Conservation (phyloP, 441 rosid genomes). For the Geranium incanum region DNA sequence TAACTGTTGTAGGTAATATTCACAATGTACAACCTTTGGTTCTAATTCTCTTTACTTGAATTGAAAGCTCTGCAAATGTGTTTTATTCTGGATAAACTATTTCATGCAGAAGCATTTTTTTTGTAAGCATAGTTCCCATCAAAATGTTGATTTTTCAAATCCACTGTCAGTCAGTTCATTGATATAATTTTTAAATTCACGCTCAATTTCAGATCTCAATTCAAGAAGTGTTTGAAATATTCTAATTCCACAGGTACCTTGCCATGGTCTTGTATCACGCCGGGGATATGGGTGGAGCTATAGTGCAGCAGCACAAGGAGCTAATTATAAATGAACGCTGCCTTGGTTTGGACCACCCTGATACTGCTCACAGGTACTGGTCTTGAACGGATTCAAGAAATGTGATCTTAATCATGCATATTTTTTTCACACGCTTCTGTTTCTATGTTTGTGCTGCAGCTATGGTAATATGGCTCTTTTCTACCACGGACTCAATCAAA, state of each 20-base stretch:
- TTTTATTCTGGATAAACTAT: neutral
- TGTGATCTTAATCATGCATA: neutral
- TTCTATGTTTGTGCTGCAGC: slow-evolving; percentile 39
- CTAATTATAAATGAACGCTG: slow-evolving; percentile 96
- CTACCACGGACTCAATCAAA: slow-evolving; percentile 95
- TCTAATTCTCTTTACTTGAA: neutral
- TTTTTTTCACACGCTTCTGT: slow-evolving; percentile 15
- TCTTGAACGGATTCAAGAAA: neutral
- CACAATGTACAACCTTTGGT: neutral
- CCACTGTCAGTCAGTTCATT: no score
- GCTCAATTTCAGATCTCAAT: neutral
- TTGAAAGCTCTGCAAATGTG: neutral
- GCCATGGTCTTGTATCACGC: slow-evolving; percentile 99
- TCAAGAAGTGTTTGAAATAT: neutral
- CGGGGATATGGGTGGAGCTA: slow-evolving; percentile 99
- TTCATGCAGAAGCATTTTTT: neutral
- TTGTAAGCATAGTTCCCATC: neutral
- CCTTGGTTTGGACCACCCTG: slow-evolving; percentile 98
- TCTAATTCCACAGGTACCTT: slow-evolving; percentile 59
- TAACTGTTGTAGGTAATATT: slow-evolving; percentile 82
- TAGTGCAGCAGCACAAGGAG: slow-evolving; percentile 98
- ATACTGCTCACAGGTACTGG: slow-evolving; percentile 90
- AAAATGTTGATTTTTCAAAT: no score
- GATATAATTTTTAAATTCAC: neutral
- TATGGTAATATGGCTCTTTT: slow-evolving; percentile 99